Evolutionary conservation across 2,329 filamentous ascomycete species (phyloP), one percentile per base, ranked within the genome.

Genomic region (Trichoderma sp.): DNA sequence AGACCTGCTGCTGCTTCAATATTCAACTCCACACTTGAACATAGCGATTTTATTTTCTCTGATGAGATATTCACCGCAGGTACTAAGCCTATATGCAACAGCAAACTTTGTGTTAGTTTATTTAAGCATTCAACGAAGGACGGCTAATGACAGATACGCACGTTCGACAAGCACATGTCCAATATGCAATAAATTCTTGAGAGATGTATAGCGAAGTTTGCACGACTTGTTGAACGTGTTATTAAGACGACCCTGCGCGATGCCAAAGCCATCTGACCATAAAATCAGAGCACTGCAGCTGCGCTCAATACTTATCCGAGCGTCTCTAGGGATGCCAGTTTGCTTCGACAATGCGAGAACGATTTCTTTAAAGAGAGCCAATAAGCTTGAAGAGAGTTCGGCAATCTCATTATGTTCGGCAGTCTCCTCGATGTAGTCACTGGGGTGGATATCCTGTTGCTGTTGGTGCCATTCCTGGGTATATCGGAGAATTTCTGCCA

Each of bases 271-370:
- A 39, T 58, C 53, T 12, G 50, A 67, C 64, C 64, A 67, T 1
- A 67, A 26, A 9, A 67, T 58, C 53, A 67, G 9, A 43, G 64
- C 64, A n/a, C 50, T 58, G 12, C 32, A 67, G 8, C 64, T 67
- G 23, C 64, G 64, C 8, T 43, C 64, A 17, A 67, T 34, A 3
- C 17, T 67, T 34, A 58, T 67, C 5, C 9, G 64, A 23, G 34
- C 64, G 15, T 57, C 53, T 7, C 20, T 20, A 5, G 64, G 64
- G 15, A 67, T 67, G 0, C 1, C 1, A 1, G 23, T 1, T 0
- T 57, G 23, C 20, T 15, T 15, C 12, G 50, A 26, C 3, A 67
- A 28, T 11, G 6, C 11, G 5, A 39, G 64, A 4, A 58, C 12
- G 1, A 43, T 4, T 26, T 57, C 50, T 58, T 58, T 67, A 6